phyloP scores from a whole-genome alignment of 371 early-diverging fungal genomes.

The Rhizopus stolonifer region DNA sequence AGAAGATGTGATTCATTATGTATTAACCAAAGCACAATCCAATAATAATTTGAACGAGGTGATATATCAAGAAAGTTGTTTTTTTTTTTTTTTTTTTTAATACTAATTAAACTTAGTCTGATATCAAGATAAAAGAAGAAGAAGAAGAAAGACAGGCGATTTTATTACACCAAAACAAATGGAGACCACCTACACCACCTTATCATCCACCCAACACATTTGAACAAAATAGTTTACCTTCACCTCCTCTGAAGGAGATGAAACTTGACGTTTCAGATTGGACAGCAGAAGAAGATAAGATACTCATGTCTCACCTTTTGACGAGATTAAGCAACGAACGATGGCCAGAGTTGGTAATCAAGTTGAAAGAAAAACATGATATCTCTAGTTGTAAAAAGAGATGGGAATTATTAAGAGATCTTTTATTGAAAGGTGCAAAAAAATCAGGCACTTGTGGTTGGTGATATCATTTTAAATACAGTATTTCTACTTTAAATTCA shows the following conservation, averaged over 20 bases:
- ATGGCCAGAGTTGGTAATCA: slow-evolving; percentile 24
- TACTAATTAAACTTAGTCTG: not conserved
- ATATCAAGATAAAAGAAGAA: not conserved
- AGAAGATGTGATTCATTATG: slow-evolving; percentile 28
- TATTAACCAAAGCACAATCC: slow-evolving; percentile 6
- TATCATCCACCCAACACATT: slow-evolving; percentile 7
- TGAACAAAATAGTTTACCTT: slow-evolving; percentile 9
- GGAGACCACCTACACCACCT: slow-evolving; percentile 36
- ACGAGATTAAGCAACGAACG: slow-evolving; percentile 21
- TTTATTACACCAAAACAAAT: slow-evolving; percentile 5
- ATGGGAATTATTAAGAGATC: slow-evolving; percentile 22
- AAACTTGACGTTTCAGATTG: slow-evolving; percentile 22
- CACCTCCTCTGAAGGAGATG: slow-evolving; percentile 20
- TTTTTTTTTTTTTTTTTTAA: too few species aligned
- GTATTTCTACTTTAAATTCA: too few species aligned
- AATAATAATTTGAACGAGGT: not conserved
- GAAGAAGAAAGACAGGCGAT: not conserved
- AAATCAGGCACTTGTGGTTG: slow-evolving; percentile 23
- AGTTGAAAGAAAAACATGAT: slow-evolving; percentile 21
- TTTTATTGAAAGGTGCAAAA: slow-evolving; percentile 21
- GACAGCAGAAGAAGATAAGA: slow-evolving; percentile 27
- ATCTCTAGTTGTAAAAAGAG: slow-evolving; percentile 17
- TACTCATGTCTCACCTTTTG: slow-evolving; percentile 26
- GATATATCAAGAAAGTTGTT: too few species aligned
- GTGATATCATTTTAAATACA: too few species aligned